phyloP scores from a whole-genome alignment of 2,329 filamentous ascomycete genomes.

The Scopulariopsis brevicaulis region DNA sequence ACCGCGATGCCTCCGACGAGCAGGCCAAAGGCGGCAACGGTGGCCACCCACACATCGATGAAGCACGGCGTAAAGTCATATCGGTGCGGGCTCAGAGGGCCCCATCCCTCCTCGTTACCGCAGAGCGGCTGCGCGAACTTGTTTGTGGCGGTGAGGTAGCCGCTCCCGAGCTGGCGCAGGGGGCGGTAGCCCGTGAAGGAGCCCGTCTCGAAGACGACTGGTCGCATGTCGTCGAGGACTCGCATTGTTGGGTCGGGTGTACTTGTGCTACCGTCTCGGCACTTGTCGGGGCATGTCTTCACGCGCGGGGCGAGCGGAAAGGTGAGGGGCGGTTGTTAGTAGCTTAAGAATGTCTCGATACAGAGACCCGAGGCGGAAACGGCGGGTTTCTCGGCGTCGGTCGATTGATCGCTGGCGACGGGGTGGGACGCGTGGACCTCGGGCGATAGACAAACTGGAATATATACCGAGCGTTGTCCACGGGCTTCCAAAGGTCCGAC shows the following conservation, averaged over 20 bases:
- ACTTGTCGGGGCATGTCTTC: neutral
- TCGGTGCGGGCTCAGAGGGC: conserved; percentile 72
- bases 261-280: neutral
- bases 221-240: conserved; percentile 8
- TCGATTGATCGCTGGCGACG: neutral
- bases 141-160: conserved; percentile 46
- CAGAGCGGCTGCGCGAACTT: conserved; percentile 61
- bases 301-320: neutral
- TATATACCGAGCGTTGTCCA: neutral
- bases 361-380: neutral
- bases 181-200: conserved; percentile 50
- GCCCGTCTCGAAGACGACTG: conserved; percentile 33
- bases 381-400: neutral
- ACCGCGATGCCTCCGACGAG: conserved; percentile 66
- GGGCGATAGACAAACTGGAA: neutral
- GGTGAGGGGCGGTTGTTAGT: neutral
- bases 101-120: conserved; percentile 88
- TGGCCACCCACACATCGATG: conserved; percentile 77
- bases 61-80: conserved; percentile 98
- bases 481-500: neutral
- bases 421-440: neutral
- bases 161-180: conserved; percentile 35
- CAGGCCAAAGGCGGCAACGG: conserved; percentile 69
- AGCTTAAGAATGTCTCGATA: neutral
- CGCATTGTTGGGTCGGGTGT: neutral